Conservation (phyloP, 106 monocot genomes). For the Acanthochlamys bracteata region DNA sequence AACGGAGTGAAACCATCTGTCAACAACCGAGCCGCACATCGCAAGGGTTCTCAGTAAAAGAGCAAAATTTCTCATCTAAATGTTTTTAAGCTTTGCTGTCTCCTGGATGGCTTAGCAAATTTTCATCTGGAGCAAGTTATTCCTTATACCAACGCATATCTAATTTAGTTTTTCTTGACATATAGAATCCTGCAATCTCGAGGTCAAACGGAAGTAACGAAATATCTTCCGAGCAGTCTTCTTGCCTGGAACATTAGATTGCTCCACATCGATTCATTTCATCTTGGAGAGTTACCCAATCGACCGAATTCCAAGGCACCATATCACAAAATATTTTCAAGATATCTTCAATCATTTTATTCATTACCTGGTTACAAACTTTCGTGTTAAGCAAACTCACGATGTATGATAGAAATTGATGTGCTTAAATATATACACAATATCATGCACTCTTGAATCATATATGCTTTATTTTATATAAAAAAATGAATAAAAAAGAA, state of each 20-base stretch:
- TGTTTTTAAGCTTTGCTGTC: not conserved
- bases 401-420: no score
- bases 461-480: no score
- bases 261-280: not conserved
- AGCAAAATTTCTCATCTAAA: not conserved
- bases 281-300: not conserved
- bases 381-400: no score
- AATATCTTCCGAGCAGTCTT: not conserved
- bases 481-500: no score
- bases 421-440: no score
- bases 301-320: not conserved
- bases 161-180: not conserved
- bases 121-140: not conserved
- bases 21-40: slow-evolving; percentile 8
- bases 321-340: no score
- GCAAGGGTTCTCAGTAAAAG: not conserved
- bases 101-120: not conserved
- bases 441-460: no score
- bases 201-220: not conserved
- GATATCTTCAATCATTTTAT: no score
- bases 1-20: slow-evolving; percentile 11
- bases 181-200: slow-evolving; percentile 3
- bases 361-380: no score
- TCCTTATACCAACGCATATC: slow-evolving; percentile 2
- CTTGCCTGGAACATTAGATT: not conserved